Base-by-base conservation (phyloP, 306 rosid genomes). In the Cicer bijugum region DNA sequence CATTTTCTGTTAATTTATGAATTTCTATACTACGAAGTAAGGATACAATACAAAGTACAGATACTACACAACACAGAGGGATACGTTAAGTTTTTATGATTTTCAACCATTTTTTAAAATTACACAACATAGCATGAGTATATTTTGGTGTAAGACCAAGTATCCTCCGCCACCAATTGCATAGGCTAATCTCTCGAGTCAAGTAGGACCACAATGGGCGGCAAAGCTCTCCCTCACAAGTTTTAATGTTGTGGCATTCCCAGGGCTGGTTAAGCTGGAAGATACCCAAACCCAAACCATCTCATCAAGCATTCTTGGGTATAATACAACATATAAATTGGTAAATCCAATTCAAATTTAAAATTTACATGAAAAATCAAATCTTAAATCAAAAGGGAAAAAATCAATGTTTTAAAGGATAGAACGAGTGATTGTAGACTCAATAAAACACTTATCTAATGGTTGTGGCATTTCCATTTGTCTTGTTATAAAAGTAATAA, bases 1-100 rank as follows among this genome's bases (percentile, higher is more conserved):
- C 39, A 67, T 12, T 67, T 16, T 19, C 62, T 42, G 52, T 20
- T 50, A 23, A 75, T 43, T 58, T 52, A 65, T 50, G 79, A 72
- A 83, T 47, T 68, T 16, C 75, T 51, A 51, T 6, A 37, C 75
- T 51, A 51, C 50, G 17, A 52, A 69, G 17, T 17, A 37, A 9
- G 48, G 38, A 53, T 51, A 69, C 11, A 1, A 59, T 16, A 59
- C 66, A 6, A 58, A 40, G 4, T 15, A 58, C 39, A 6, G 20
- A 15, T 14, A 51, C 10, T 9, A 51, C 35, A 28, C 35, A 28
- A 3, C 35, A 28, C 35, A 28, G 35, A 28, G 35, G 35, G 35
- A 28, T 28, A 28, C 35, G 5, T 28, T 28, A 28, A n/a, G n/a
- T n/a, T n/a, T n/a, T n/a, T n/a, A n/a, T n/a, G n/a, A n/a, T n/a